Base-by-base conservation (phyloP, 2,329 filamentous ascomycete species). In the Cordyceps farinosa region DNA sequence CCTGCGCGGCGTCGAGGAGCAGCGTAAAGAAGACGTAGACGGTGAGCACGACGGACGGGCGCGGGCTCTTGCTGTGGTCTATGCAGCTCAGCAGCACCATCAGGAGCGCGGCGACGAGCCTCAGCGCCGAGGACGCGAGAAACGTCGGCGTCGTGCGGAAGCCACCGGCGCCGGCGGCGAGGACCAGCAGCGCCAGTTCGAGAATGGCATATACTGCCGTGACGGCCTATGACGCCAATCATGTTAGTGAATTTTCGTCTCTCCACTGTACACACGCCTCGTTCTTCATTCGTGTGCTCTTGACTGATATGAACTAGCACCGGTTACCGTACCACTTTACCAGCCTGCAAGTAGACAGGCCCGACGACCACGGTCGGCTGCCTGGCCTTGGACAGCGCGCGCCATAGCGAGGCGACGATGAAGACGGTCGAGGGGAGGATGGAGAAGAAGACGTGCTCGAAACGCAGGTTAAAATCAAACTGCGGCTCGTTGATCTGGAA, bases 1-100 rank as follows among this genome's bases (percentile, higher is more conserved):
- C 70, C 63, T 78, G 77, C 0, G 74, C 74, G 3, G 75, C 67
- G 44, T 84, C 82, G 30, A 82, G 73, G 1, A 83, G 67, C 0
- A 80, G 66, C 1, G 78, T 78, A 3, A 81, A 44, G 10, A 77
- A 65, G 3, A 83, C 65, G 56, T 78, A 83, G 11, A 68, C 65
- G 17, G 69, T 75, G 13, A 84, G 68, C 3, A 83, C 59, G 0
- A 77, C 69, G 0, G 80, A 83, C 0, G 80, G 80, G 1, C 78
- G 71, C 0, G 70, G 71, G 1, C 76, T 71, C 15, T 66, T 76
- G 56, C 67, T 65, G 64, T 80, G 78, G 61, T 80, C 77, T 1
- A 65, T 34, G 52, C 69, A 76, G 0, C 76, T 78, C 3, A 79
- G 60, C 0, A 67, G 45, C 3, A 70, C 62, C 5, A 75, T 66